Evolutionary conservation across 352 stramenopile genomes (phyloP).

Genomic region (Phytophthora aleatoria): DNA sequence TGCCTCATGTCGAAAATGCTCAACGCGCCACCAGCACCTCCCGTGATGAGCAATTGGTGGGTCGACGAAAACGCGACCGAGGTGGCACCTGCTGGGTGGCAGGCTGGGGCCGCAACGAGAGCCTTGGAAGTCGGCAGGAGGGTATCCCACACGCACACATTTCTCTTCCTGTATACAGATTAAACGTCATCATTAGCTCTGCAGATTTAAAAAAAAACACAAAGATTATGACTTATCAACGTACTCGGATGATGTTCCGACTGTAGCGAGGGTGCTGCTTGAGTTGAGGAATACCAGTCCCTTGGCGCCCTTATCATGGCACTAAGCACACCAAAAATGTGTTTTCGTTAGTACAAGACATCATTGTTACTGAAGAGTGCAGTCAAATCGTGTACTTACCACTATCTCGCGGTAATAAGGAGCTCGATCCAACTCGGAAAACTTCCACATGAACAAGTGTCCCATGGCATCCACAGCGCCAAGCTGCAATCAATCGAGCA

Average conservation of each 20-base stretch:
- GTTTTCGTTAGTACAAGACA: conserved; percentile 6
- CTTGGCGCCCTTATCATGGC: conserved; percentile 86
- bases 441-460: conserved; percentile 84
- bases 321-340: conserved; percentile 36
- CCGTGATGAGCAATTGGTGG: conserved; percentile 85
- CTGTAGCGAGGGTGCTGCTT: conserved; percentile 74
- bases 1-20: conserved; percentile 89
- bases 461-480: conserved; percentile 75
- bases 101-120: conserved; percentile 67
- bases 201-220: background rate
- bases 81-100: conserved; percentile 76
- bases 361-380: background rate
- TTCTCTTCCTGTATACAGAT: conserved; percentile 63
- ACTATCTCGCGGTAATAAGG: conserved; percentile 74
- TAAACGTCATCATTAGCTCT: conserved; percentile 7
- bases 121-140: conserved; percentile 76
- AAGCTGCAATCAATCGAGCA: conserved; percentile 48
- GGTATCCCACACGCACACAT: conserved; percentile 86
- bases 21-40: conserved; percentile 75
- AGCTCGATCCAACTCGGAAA: conserved; percentile 67
- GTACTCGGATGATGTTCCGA: conserved; percentile 76
- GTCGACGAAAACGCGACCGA: conserved; percentile 78
- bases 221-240: conserved; percentile 12
- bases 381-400: conserved; percentile 30
- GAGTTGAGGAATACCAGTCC: conserved; percentile 84